A percentile compares a stretch with the other conserved stretches of the same genome.
phyloP scores from a whole-genome alignment of 2,329 filamentous ascomycete genomes.

The Eurotiales sp. region DNA sequence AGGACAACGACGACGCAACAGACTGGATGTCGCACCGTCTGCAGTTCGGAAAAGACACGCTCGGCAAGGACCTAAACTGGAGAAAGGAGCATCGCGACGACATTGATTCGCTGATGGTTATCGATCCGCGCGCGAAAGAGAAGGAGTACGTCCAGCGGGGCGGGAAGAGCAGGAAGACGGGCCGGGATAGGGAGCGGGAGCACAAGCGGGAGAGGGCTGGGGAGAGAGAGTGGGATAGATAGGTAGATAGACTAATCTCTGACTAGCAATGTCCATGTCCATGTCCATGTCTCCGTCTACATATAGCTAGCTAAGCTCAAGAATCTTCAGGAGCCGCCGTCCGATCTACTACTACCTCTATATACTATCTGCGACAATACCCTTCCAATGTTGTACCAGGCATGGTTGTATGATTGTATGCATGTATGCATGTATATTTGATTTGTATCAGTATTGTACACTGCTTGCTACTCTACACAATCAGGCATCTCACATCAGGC shows the following conservation, averaged over 20 bases:
- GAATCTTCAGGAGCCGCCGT: no score
- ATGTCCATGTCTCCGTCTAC: no score
- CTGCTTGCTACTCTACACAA: no score
- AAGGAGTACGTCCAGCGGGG: constrained; percentile 59
- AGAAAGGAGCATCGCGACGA: constrained; percentile 81
- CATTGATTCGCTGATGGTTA: constrained; percentile 65
- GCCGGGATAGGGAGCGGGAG: constrained; percentile 36
- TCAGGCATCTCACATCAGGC: no score
- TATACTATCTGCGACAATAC: no score
- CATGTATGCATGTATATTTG: no score
- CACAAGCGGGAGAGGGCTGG: constrained; percentile 31
- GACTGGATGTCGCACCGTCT: constrained; percentile 86
- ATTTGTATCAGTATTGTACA: no score
- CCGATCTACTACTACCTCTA: no score
- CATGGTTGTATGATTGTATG: no score
- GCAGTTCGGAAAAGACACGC: constrained; percentile 79
- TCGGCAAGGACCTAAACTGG: constrained; percentile 88
- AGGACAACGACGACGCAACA: constrained; percentile 45
- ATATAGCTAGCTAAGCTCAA: no score
- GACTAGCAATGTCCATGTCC: no score
- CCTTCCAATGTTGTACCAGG: no score
- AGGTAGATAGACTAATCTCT: constrained; percentile 6
- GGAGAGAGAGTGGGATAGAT: constrained; percentile 36
- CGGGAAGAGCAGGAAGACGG: constrained; percentile 56
- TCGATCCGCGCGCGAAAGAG: constrained; percentile 83